Conservation (phyloP, 208 protist genomes). For the Trypanosomatidae sp. region DNA sequence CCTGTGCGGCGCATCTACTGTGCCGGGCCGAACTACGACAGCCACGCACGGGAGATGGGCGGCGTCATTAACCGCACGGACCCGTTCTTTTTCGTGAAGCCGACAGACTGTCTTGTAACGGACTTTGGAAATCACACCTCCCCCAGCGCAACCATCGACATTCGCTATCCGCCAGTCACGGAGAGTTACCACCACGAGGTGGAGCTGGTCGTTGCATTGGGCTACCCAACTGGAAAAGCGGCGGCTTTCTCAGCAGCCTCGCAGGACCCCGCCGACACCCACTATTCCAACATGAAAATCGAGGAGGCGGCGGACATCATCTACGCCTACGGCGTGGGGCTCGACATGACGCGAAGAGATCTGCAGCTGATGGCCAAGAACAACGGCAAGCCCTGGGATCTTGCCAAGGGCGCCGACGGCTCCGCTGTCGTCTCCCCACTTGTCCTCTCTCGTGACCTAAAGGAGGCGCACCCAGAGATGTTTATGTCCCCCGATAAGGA, state of each 20-base stretch:
- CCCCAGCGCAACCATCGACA: conserved; percentile 28
- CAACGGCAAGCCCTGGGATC: conserved; percentile 78
- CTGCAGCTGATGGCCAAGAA: conserved; percentile 73
- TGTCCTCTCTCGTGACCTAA: conserved; percentile 37
- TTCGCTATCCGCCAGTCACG: conserved; percentile 60
- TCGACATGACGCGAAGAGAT: conserved; percentile 91
- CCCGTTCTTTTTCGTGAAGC: conserved; percentile 86
- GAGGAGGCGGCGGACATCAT: conserved; percentile 58
- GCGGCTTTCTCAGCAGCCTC: conserved; percentile 1
- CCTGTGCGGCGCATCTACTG: conserved; percentile 79
- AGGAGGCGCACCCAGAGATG: conserved; percentile 31
- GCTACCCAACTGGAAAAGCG: conserved; percentile 10
- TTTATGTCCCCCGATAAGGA: conserved; percentile 32
- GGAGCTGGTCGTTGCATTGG: conserved; percentile 81
- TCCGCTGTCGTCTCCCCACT: conserved; percentile 56
- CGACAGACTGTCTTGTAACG: conserved; percentile 52
- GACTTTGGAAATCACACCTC: conserved; percentile 24
- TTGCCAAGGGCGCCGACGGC: conserved; percentile 86
- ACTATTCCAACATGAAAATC: conserved; percentile 39
- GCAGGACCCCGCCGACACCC: conserved; percentile 9
- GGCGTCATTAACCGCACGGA: conserved; percentile 35
- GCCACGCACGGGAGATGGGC: conserved; percentile 80
- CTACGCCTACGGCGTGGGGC: conserved; percentile 74
- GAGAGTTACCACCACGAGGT: conserved; percentile 85
- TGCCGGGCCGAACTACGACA: conserved; percentile 75